Evolutionary conservation across 345 rosid genomes (phyloP).

Genomic region (Euphorbia pulcherrima): DNA sequence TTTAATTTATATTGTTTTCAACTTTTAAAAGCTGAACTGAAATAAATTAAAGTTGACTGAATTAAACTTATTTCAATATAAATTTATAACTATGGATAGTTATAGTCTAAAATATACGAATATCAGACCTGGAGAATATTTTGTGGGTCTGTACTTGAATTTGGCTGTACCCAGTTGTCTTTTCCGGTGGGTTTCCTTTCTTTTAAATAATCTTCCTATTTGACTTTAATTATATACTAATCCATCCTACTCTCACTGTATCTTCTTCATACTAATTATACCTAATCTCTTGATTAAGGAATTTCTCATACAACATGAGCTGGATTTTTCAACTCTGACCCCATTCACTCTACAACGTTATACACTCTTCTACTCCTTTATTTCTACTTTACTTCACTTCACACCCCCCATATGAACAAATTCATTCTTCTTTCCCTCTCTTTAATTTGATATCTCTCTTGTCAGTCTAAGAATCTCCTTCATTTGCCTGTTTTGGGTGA

Average conservation of each 20-base stretch:
- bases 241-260: background rate
- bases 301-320: slow-evolving; percentile 3
- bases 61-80: no score
- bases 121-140: background rate
- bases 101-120: no score
- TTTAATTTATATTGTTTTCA: no score
- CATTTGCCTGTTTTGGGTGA: slow-evolving; percentile 14
- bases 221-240: slow-evolving; percentile 2
- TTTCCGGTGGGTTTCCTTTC: no score
- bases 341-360: background rate
- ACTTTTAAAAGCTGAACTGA: no score
- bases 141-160: slow-evolving; percentile 13
- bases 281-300: background rate
- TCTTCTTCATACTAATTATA: background rate
- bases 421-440: background rate
- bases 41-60: no score
- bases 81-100: no score
- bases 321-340: slow-evolving; percentile 25
- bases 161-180: slow-evolving; percentile 54
- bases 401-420: slow-evolving; percentile 17
- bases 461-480: slow-evolving; percentile 25
- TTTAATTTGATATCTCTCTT: slow-evolving; percentile 17
- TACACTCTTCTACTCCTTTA: slow-evolving; percentile 20
- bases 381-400: slow-evolving; percentile 19
- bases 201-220: background rate